A percentile compares a stretch with the other conserved stretches of the same genome.
Conservation (phyloP, 1,139 yeast species). For the Diutina scorzettiae region DNA sequence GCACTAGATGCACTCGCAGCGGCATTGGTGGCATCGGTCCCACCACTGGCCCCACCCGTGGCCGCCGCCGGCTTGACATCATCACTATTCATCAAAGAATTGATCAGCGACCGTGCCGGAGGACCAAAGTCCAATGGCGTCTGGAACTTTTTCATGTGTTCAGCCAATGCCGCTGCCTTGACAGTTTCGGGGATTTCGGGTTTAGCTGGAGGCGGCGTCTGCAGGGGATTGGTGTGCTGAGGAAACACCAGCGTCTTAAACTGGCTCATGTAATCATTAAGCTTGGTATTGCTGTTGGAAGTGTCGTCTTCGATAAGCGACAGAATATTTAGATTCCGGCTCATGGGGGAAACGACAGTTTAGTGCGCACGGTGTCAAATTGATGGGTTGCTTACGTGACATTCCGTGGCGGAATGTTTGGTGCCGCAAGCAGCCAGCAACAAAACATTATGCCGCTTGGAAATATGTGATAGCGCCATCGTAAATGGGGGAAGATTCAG, state of each 20-base stretch:
- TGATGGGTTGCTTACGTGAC: too few relatives aligned
- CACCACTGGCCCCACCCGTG: too few relatives aligned
- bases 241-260: constrained; percentile 1
- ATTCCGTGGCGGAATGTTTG: too few relatives aligned
- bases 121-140: constrained; percentile 7
- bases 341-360: too few relatives aligned
- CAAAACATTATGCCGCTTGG: too few relatives aligned
- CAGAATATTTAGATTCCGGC: constrained; percentile 5
- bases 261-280: not conserved
- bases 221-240: not conserved
- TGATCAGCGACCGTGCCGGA: constrained; percentile 8
- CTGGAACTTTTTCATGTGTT: constrained; percentile 8
- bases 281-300: not conserved
- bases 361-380: too few relatives aligned
- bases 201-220: not conserved
- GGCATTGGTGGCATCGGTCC: too few relatives aligned
- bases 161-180: constrained; percentile 6
- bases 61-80: constrained; percentile 9
- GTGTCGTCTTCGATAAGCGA: constrained; percentile 2
- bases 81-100: constrained; percentile 10
- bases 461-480: too few relatives aligned
- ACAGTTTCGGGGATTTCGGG: not conserved
- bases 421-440: too few relatives aligned
- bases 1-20: too few relatives aligned
- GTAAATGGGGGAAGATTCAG: too few relatives aligned